These are phyloP conservation scores for Aristolochia contorta DNA, from an alignment of 164 flowering plant genomes.

Conservation along the genomic window DNA sequence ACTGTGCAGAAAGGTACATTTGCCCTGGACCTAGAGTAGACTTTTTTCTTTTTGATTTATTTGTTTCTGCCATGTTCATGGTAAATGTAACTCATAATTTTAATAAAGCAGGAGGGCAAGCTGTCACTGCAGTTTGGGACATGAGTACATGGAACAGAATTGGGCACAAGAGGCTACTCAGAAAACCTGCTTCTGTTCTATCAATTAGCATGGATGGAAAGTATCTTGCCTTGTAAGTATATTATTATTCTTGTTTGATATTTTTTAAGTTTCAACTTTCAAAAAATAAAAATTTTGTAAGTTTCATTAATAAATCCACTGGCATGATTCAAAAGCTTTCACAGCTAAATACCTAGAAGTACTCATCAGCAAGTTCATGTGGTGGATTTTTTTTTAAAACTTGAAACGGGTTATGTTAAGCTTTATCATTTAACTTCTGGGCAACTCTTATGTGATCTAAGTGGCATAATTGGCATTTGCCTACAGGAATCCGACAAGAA, in stretches of 20 bases:
- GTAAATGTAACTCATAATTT: conserved; percentile 2
- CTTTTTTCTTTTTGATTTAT: not conserved
- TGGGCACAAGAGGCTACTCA: conserved; percentile 66
- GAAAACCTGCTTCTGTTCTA: conserved; percentile 69
- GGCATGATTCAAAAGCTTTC: no score
- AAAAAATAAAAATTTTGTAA: no score
- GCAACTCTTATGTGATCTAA: no score
- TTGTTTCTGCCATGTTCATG: not conserved
- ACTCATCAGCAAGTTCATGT: no score
- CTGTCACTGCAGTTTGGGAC: conserved; percentile 76
- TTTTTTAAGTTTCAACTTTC: no score
- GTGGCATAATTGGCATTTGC: no score
- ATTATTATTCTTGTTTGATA: not conserved
- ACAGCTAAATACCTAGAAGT: no score
- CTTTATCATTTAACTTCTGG: no score
- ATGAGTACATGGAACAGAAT: conserved; percentile 86
- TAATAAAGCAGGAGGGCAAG: conserved; percentile 45
- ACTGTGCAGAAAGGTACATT: conserved; percentile 62
- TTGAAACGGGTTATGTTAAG: no score
- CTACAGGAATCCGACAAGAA: no score
- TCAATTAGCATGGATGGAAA: conserved; percentile 86
- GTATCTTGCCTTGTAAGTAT: conserved; percentile 86
- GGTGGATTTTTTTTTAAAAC: no score
- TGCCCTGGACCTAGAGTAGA: not conserved
- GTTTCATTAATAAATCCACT: not conserved